Evolutionary conservation across 2,329 filamentous ascomycete genomes (phyloP), one percentile per base, ranked within the genome.

Genomic region (Rachicladosporium sp.): DNA sequence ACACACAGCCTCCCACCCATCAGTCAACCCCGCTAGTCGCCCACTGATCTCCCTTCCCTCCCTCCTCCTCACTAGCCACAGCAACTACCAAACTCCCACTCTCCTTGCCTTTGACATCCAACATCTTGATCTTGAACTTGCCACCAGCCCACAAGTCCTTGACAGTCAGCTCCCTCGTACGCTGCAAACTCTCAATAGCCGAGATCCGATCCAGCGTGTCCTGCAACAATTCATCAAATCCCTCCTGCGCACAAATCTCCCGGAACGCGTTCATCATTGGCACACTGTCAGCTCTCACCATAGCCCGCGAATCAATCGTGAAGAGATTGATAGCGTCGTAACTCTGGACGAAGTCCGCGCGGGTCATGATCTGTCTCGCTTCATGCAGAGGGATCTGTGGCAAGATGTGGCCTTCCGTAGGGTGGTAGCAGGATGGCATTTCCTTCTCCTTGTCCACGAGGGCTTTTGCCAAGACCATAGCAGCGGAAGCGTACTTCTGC

Each of bases 271-370:
- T 78, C 61, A 93, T 86, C 91, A 98, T 98, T 2, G 91, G 91
- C 19, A 98, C 89, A 2, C 81, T 89, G 59, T 93, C 89, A 1
- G 91, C 91, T 35, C 91, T 78, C 6, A 98, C 91, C 58, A 82
- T 81, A 10, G 88, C 86, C 31, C 74, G 73, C 42, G 80, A 85
- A 44, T 93, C 89, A 53, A 98, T 96, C 46, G 84, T 91, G 64
- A 96, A 95, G 43, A 98, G 76, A 57, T 96, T 96, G 44, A 91
- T 75, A 47, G 91, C 84, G 63, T 98, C 91, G 56, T 96, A 88
- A 44, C 78, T 73, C 49, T 91, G 79, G 53, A 96, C 88, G 59
- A 96, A 98, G 61, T 98, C 91, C 43, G 86, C 81, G 38, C 91
- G 74, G 10, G 91, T 96, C 89, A 95, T 95, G 57, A 95, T 81